Evolutionary conservation across 2,329 filamentous ascomycete species (phyloP), one percentile per base, ranked within the genome.

Genomic region (Orbilia brochopaga): DNA sequence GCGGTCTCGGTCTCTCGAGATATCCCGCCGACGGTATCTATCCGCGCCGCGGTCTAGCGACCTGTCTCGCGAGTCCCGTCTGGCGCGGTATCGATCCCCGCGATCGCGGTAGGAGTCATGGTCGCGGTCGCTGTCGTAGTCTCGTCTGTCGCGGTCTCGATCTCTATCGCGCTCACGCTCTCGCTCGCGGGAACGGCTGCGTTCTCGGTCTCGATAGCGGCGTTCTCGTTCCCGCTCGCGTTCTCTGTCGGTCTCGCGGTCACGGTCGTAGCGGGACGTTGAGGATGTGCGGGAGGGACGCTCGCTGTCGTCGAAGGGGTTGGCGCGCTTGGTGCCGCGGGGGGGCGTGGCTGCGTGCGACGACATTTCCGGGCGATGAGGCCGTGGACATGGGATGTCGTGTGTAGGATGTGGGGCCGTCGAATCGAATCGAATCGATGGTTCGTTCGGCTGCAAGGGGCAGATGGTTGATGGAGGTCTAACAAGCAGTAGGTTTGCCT

Each of bases 281-380:
- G 67, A 72, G 3, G 67, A 72, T 11, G 67, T 65, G 27, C 67
- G 67, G 35, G 67, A 72, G 11, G 67, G 67, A 19, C 67, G 67
- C 42, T 72, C 67, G 67, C 67, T 61, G 17, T 72, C 67, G 30
- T 64, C 60, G 67, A 72, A 72, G 3, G 67, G 67, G 46, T 72
- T 72, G 50, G 67, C 53, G 32, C 67, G 67, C 35, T 72, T 72
- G 44, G 67, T 72, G 42, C 67, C 67, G 13, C 67, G 67, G 10
- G 67, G 67, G 24, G 67, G 67, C 11, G 67, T 72, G 8, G 67
- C 58, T 19, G 60, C 67, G n/a, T 48, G 55, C 55, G 67, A 61
- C 60, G 67, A 72, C 67, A 72, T 72, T 7, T 32, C 27, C 4
- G 8, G 35, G 40, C 35, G 37, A 5, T 27, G 42, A 44, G 40